Evolutionary conservation across 2,329 filamentous ascomycete species (phyloP).

Genomic region (Bipolaris cookei): DNA sequence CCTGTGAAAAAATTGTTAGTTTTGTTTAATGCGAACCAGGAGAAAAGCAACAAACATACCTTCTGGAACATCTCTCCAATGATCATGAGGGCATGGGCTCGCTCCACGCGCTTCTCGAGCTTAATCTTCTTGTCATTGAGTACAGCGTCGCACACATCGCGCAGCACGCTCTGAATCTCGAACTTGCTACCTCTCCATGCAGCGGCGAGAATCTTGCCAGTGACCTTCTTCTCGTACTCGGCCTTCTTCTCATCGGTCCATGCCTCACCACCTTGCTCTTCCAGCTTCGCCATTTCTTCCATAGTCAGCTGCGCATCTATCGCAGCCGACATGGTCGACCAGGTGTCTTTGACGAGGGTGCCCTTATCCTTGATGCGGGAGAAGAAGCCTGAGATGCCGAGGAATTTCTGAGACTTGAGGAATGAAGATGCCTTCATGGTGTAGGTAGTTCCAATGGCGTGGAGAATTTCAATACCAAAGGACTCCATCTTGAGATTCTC

Average conservation of each 20-base stretch:
- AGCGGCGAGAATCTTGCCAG: conserved; percentile 95
- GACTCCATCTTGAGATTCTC: conserved; percentile 99
- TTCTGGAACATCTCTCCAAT: conserved; percentile 88
- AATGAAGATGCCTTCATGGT: conserved; percentile 84
- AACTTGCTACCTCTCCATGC: conserved; percentile 97
- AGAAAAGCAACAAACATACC: conserved; percentile 59
- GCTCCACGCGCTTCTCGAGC: conserved; percentile 83
- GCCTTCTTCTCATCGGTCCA: conserved; percentile 98
- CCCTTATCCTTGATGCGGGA: conserved; percentile 95
- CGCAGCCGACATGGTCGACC: conserved; percentile 94
- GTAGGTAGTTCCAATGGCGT: conserved; percentile 93
- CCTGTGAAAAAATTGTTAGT: conserved; percentile 58
- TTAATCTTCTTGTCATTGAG: conserved; percentile 80
- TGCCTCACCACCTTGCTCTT: conserved; percentile 92
- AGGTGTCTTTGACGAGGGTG: conserved; percentile 95
- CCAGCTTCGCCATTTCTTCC: conserved; percentile 97
- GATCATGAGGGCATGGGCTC: conserved; percentile 86
- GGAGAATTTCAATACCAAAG: conserved; percentile 93
- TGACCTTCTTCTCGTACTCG: conserved; percentile 94
- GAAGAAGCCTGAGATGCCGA: conserved; percentile 95
- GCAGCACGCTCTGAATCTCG: conserved; percentile 93
- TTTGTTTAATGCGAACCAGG: neutral
- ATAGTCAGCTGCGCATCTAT: conserved; percentile 98
- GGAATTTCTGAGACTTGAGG: conserved; percentile 94
- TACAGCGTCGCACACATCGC: conserved; percentile 91